phyloP scores from a whole-genome alignment of 805 yeast species.

The Saturnispora galanensis region DNA sequence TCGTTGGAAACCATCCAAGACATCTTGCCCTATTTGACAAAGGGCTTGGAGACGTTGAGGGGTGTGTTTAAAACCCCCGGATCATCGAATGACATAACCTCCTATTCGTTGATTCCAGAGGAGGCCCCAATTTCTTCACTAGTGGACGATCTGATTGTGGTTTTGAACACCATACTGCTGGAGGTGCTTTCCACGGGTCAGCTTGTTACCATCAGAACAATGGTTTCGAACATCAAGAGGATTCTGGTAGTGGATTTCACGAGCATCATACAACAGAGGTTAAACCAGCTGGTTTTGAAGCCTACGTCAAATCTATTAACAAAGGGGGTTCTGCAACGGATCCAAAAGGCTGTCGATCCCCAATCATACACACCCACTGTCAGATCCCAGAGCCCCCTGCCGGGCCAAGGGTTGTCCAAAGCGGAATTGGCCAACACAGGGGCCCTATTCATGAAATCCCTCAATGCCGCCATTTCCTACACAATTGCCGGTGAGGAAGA shows the following conservation, averaged over 20 bases:
- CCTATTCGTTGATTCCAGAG: conserved; percentile 32
- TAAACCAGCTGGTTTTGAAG: conserved; percentile 36
- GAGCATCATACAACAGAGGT: conserved; percentile 40
- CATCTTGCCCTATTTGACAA: conserved; percentile 27
- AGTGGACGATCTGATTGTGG: conserved; percentile 74
- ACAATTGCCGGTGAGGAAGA: conserved; percentile 28
- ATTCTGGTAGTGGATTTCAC: conserved; percentile 57
- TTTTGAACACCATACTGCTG: conserved; percentile 56
- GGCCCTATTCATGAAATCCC: conserved; percentile 32
- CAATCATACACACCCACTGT: neutral
- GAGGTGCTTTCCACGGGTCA: conserved; percentile 70
- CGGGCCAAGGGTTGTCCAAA: conserved; percentile 20
- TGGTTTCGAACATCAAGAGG: conserved; percentile 45
- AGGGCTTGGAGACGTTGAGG: conserved; percentile 21
- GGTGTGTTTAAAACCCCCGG: conserved; percentile 15
- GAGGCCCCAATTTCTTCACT: conserved; percentile 70
- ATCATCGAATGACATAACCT: conserved; percentile 14
- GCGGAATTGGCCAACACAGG: conserved; percentile 20
- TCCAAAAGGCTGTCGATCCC: conserved; percentile 10
- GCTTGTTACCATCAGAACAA: conserved; percentile 39
- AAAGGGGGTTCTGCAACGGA: conserved; percentile 12
- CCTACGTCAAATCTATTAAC: conserved; percentile 21
- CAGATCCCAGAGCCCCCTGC: conserved; percentile 11
- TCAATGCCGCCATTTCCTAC: conserved; percentile 28
- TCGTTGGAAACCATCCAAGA: conserved; percentile 72